Evolutionary conservation across 345 rosid species (phyloP).

Genomic region (Salix arbutifolia): DNA sequence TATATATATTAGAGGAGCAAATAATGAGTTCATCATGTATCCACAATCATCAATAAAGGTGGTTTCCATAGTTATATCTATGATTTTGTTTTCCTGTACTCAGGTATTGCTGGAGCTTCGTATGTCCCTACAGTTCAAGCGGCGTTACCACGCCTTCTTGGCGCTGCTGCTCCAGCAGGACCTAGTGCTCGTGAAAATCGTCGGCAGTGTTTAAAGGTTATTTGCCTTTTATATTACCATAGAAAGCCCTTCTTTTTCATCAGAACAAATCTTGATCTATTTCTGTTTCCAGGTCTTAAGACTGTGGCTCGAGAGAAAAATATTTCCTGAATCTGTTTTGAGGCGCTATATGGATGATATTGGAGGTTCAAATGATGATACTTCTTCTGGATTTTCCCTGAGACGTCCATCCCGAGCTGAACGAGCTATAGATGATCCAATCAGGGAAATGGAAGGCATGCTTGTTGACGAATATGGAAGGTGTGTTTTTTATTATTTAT

Average conservation of each 20-base stretch:
- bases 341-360: slow-evolving; percentile 74
- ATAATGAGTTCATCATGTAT: background rate
- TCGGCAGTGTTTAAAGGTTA: slow-evolving; percentile 91
- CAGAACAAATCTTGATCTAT: slow-evolving; percentile 18
- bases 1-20: background rate
- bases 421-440: slow-evolving; percentile 89
- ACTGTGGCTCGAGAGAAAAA: slow-evolving; percentile 86
- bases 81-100: background rate
- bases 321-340: slow-evolving; percentile 75
- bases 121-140: slow-evolving; percentile 81
- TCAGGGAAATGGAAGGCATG: slow-evolving; percentile 99
- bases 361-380: slow-evolving; percentile 69
- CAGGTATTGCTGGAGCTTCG: slow-evolving; percentile 83
- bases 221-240: slow-evolving; percentile 8
- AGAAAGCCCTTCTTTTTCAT: background rate
- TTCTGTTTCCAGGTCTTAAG: slow-evolving; percentile 59
- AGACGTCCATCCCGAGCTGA: slow-evolving; percentile 89
- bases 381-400: slow-evolving; percentile 53
- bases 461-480: slow-evolving; percentile 98
- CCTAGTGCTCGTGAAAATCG: slow-evolving; percentile 86
- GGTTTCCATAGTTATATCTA: background rate
- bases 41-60: background rate
- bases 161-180: slow-evolving; percentile 93
- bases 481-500: slow-evolving; percentile 36
- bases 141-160: slow-evolving; percentile 88